These are phyloP conservation scores for Epichloe festucae DNA, from an alignment of 2,329 filamentous ascomycete species.

Conservation along the genomic window DNA sequence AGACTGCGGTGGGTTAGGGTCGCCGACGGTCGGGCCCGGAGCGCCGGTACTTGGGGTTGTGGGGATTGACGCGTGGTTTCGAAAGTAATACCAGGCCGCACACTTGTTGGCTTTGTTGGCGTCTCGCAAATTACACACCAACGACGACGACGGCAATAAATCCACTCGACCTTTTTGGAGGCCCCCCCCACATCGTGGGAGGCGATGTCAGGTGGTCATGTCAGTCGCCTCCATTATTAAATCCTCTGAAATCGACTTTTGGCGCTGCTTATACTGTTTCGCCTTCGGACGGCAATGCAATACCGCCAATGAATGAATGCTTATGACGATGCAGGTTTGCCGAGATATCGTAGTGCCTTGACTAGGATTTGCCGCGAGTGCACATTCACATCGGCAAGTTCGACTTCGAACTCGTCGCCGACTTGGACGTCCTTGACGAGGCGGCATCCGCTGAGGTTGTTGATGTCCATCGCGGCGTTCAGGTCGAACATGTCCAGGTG, in stretches of 20 bases:
- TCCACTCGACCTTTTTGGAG: no score
- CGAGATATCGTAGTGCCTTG: conserved; percentile 25
- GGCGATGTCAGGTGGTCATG: not conserved
- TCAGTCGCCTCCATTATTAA: not conserved
- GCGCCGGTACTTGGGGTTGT: no score
- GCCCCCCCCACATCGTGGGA: not conserved
- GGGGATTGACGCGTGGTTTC: no score
- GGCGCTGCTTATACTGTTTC: not conserved
- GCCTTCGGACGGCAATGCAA: not conserved
- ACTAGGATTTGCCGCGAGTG: conserved; percentile 32
- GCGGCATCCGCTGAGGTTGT: conserved; percentile 23
- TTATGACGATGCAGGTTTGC: not conserved
- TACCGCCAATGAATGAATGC: no score
- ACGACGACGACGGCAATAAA: no score
- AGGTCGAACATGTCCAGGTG: conserved; percentile 39
- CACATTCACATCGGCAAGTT: conserved; percentile 40
- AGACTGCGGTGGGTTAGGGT: no score
- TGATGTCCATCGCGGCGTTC: conserved; percentile 26
- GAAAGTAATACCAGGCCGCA: no score
- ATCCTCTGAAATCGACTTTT: not conserved
- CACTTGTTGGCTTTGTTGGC: no score
- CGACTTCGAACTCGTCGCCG: conserved; percentile 43
- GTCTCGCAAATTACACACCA: no score
- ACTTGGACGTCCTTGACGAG: conserved; percentile 29
- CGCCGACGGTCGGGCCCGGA: no score